These are phyloP conservation scores for Boletus rufocinnamomeus DNA, from an alignment of 768 basidiomycete genomes.

Conservation along the genomic window DNA sequence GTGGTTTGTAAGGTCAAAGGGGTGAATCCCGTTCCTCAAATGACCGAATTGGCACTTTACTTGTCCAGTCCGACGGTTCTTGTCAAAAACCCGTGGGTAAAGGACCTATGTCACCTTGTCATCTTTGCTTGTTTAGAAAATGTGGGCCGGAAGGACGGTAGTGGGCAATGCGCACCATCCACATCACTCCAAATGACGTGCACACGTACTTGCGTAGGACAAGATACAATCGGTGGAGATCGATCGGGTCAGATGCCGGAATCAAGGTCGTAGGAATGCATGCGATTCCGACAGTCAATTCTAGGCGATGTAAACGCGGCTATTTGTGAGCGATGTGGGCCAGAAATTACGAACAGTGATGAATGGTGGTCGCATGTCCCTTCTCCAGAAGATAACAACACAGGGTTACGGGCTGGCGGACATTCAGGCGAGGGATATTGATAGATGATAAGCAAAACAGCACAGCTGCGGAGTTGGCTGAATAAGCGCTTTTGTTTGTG, in stretches of 20 bases:
- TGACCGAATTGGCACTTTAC: not conserved
- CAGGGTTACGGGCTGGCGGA: not conserved
- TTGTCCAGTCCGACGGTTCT: not conserved
- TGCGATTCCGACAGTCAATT: not conserved
- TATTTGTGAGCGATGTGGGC: constrained; percentile 1
- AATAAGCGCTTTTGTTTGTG: not conserved
- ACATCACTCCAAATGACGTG: constrained; percentile 16
- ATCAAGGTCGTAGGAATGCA: constrained; percentile 1
- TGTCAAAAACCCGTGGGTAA: constrained; percentile 3
- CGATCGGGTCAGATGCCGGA: constrained; percentile 23
- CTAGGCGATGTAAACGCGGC: not conserved
- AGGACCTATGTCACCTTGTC: constrained; percentile 30
- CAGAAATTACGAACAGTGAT: not conserved
- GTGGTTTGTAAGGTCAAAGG: constrained; percentile 4
- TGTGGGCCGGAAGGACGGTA: not conserved
- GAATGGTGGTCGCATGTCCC: not conserved
- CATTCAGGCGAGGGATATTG: not conserved
- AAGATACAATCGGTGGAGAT: constrained; percentile 17
- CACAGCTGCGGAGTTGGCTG: not conserved
- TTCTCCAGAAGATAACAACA: not conserved
- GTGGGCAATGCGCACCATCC: not conserved
- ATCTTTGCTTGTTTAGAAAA: constrained; percentile 15
- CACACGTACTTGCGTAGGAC: constrained; percentile 4
- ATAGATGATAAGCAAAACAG: constrained; percentile 4
- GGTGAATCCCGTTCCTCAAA: constrained; percentile 6